These are phyloP conservation scores for Xylaria sp. DNA, from an alignment of 2,329 filamentous ascomycete genomes.

Conservation along the genomic window DNA sequence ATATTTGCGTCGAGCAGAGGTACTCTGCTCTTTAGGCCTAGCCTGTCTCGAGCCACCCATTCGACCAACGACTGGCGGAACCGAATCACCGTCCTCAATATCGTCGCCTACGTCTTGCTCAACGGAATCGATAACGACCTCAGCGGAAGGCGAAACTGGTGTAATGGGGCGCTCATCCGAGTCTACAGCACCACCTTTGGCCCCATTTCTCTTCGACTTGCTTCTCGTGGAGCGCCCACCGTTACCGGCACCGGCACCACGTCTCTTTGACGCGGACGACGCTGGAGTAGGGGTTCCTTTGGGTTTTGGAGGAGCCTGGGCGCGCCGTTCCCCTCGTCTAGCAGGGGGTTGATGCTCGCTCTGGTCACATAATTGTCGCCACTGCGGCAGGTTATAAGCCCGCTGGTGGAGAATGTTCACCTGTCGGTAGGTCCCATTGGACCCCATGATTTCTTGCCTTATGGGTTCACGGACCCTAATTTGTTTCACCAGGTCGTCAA, in stretches of 20 bases:
- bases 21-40: conserved; percentile 72
- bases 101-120: conserved; percentile 55
- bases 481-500: conserved; percentile 86
- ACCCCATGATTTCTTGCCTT: conserved; percentile 96
- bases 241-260: conserved; percentile 41
- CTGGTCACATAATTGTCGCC: conserved; percentile 91
- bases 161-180: conserved; percentile 62
- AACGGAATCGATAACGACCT: conserved; percentile 52
- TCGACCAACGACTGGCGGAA: conserved; percentile 47
- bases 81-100: conserved; percentile 49
- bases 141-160: conserved; percentile 58
- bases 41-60: conserved; percentile 57
- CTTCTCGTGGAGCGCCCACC: conserved; percentile 46
- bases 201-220: conserved; percentile 45
- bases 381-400: conserved; percentile 95
- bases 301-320: conserved; percentile 59
- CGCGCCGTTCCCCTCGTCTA: conserved; percentile 79
- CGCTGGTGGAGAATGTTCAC: conserved; percentile 96
- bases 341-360: conserved; percentile 96
- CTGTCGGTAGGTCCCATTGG: conserved; percentile 93
- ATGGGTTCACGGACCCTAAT: conserved; percentile 96
- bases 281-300: conserved; percentile 47
- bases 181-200: conserved; percentile 47
- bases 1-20: conserved; percentile 85
- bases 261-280: conserved; percentile 47